Base-by-base conservation (phyloP, 495 filamentous ascomycete genomes). In the Penicillium coprophilum region DNA sequence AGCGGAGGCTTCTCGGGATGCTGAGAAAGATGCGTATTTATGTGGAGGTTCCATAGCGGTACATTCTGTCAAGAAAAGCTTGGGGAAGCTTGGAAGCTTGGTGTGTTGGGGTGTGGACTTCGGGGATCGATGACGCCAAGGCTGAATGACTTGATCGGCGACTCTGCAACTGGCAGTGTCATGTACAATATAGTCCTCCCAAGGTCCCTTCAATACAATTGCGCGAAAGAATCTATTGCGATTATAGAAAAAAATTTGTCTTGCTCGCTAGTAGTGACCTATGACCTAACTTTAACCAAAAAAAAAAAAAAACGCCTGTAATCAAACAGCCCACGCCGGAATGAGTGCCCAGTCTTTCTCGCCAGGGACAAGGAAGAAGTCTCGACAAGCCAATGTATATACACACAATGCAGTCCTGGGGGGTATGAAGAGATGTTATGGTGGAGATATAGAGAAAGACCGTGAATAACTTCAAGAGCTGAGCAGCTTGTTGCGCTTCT, bases 401-500 rank as follows among this genome's bases (percentile, higher is more conserved):
- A 52, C 52, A 53, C 34, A 61, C 54, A 61, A 56, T 28, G 49
- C 24, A 51, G 49, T 32, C 45, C n/a, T 47, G 45, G 45, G 32
- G 27, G 28, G 20, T n/a, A 47, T 31, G 45, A 28, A 19, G 28
- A 47, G 45, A 47, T 31, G 32, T n/a, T 51, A 44, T 50, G 38
- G 30, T n/a, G 45, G 34, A 24, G 30, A 52, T 57, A 50, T 50
- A 24, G 10, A 41, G 20, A 56, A 56, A 31, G 47, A 48, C 6
- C 20, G 19, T 24, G 13, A 30, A 13, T n/a, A 30, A 9, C 57
- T 41, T 92, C 79, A 96, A 50, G 91, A 95, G 72, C 92, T 96
- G 63, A 97, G 72, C 64, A 95, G 75, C 78, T 97, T 97, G 74
- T 97, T 99, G 70, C 94, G 85, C 85, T 97, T 97, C 81, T 97